These are phyloP conservation scores for Penicillium daleae DNA, from an alignment of 495 filamentous ascomycete species.

Conservation along the genomic window DNA sequence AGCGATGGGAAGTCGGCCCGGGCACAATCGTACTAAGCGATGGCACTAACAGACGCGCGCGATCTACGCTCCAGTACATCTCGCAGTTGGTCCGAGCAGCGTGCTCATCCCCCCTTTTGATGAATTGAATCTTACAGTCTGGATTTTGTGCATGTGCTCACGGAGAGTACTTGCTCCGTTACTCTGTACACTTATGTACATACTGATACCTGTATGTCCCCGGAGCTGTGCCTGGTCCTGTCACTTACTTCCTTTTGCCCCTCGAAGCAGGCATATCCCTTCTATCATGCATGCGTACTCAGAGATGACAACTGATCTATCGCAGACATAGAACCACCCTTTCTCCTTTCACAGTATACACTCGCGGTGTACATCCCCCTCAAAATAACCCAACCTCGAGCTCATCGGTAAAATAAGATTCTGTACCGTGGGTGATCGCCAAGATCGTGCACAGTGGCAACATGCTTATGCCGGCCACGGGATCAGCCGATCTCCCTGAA, in stretches of 20 bases:
- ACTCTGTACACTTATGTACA: no score
- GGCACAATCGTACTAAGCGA: slow-evolving; percentile 9
- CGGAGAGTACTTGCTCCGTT: background rate
- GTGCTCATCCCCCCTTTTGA: background rate
- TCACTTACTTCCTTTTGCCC: background rate
- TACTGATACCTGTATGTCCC: background rate
- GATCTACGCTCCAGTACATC: slow-evolving; percentile 10
- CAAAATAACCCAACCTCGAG: background rate
- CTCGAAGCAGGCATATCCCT: background rate
- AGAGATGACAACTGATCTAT: background rate
- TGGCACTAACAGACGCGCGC: slow-evolving; percentile 16
- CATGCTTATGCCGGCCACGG: background rate
- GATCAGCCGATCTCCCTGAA: background rate
- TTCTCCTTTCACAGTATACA: no score
- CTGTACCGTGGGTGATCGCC: background rate
- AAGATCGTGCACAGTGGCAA: background rate
- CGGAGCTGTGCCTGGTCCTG: background rate
- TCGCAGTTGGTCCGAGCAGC: slow-evolving; percentile 14
- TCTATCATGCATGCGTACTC: background rate
- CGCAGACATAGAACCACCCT: background rate
- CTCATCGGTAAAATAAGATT: background rate
- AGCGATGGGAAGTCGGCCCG: background rate
- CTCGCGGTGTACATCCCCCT: no score
- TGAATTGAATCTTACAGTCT: background rate
- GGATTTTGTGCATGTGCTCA: background rate